Base-by-base conservation (phyloP, 2,329 filamentous ascomycete species). In the Cladophialophora exuberans region DNA sequence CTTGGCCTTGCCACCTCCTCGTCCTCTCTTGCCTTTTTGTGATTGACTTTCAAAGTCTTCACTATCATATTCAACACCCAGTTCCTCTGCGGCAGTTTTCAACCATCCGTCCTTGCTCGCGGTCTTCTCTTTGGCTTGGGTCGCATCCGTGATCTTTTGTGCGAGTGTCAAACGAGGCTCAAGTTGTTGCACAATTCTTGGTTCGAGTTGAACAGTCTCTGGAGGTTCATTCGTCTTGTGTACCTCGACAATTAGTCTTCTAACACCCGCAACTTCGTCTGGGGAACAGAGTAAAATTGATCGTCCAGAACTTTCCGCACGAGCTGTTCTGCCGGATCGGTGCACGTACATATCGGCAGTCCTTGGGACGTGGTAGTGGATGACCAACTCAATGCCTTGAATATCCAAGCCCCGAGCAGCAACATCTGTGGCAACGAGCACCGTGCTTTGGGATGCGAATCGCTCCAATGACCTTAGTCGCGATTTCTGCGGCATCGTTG, bases 331-430 rank as follows among this genome's bases (percentile, higher is more conserved):
- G 10, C 94, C 94, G 1, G 94, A 97, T 20, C 94, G 86, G 69
- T 99, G 94, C 11, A 99, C 92, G 68, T 99, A 99, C 43, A 88
- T 88, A 70, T 97, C 93, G 28, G 94, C 94, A 1, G 90, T 81
- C 54, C 92, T 88, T 1, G 94, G 94, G 0, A 97, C 86, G 71
- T 99, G 93, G 74, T 99, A 99, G 73, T 99, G 94, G 15, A 99
- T 77, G 13, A 99, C 88, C 11, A 96, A 81, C 64, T 97, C 88
- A 42, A 97, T 90, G 28, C 86, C 84, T 41, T 89, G 87, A 64
- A 99, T 97, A 70, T 99, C 94, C 43, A 99, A 84, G 72, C 94
- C 94, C 59, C 93, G 86, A 6, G 93, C 91, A 2, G 93, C 93
- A 22, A 97, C 92, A 69, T 97, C 93, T 1, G 94, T 97, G 3